A percentile compares a stretch with the other conserved stretches of the same genome.
These are phyloP conservation scores for Fennellomyces sp. DNA, from an alignment of 371 early-diverging fungal genomes.

Conservation along the genomic window DNA sequence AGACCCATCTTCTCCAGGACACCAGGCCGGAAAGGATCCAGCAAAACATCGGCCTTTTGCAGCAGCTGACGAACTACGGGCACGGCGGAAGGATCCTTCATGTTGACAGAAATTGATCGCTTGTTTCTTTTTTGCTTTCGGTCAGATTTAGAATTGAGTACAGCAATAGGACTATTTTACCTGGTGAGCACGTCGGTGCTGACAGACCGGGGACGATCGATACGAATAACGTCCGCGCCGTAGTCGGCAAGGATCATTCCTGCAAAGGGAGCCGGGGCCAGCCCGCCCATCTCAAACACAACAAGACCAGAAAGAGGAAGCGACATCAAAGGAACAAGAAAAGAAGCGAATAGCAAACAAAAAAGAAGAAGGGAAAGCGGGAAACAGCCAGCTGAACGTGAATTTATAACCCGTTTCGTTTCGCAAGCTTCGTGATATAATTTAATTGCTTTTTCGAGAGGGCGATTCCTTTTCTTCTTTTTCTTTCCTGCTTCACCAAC, in stretches of 20 bases:
- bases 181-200: conserved; percentile 60
- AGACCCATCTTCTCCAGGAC: conserved; percentile 74
- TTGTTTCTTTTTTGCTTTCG: conserved; percentile 52
- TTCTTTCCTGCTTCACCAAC: not conserved
- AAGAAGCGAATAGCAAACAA: not conserved
- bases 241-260: conserved; percentile 76
- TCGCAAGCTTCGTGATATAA: no score
- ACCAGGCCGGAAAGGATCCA: conserved; percentile 84
- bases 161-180: conserved; percentile 7
- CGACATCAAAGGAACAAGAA: not conserved
- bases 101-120: conserved; percentile 68
- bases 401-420: no score
- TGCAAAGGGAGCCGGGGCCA: conserved; percentile 77
- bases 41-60: conserved; percentile 62
- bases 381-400: no score
- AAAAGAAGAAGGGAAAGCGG: not conserved
- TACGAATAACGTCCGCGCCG: conserved; percentile 77
- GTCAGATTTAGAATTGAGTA: not conserved
- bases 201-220: conserved; percentile 54
- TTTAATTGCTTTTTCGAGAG: not conserved
- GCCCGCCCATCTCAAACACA: conserved; percentile 77
- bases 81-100: conserved; percentile 58
- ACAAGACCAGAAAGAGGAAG: conserved; percentile 56
- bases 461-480: conserved; percentile 3
- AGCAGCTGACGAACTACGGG: conserved; percentile 49